A percentile compares a stretch with the other conserved stretches of the same genome.
Conservation (phyloP, 176 grass and related monocot genomes). For the Puccinellia tenuiflora region DNA sequence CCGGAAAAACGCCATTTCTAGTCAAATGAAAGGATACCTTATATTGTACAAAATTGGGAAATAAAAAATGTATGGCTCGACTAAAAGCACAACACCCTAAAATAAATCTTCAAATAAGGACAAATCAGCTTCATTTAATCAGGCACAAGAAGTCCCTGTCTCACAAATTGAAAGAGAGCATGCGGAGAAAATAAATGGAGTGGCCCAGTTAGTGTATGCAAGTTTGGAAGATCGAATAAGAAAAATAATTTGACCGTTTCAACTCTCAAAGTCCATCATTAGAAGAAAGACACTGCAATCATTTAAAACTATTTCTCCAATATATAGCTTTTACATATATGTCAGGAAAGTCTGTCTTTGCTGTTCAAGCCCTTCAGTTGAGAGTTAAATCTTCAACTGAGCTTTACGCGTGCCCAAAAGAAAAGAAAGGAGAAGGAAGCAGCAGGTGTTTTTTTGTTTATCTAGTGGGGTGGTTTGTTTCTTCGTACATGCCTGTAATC, state of each 20-base stretch:
- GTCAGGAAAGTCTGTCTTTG: not conserved
- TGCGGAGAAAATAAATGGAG: not conserved
- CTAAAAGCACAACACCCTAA: not conserved
- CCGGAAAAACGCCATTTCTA: slow-evolving; percentile 71
- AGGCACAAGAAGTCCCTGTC: not conserved
- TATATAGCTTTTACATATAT: not conserved
- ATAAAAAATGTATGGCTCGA: not conserved
- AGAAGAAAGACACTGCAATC: too few species aligned
- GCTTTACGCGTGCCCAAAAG: too few species aligned
- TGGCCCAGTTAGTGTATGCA: not conserved
- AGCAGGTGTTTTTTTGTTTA: too few species aligned
- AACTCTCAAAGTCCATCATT: not conserved
- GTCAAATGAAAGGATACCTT: slow-evolving; percentile 19
- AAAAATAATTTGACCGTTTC: too few species aligned
- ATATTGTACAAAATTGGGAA: not conserved
- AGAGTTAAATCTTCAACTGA: not conserved
- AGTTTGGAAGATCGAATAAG: not conserved
- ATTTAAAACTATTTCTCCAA: not conserved
- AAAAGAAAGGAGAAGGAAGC: too few species aligned
- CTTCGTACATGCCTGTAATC: too few species aligned
- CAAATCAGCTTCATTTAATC: not conserved
- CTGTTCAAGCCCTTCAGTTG: not conserved
- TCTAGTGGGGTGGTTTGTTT: too few species aligned
- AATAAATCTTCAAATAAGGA: not conserved
- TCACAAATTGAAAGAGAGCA: not conserved